These are phyloP conservation scores for Talaromyces sp. DNA, from an alignment of 2,329 filamentous ascomycete genomes.

Conservation along the genomic window DNA sequence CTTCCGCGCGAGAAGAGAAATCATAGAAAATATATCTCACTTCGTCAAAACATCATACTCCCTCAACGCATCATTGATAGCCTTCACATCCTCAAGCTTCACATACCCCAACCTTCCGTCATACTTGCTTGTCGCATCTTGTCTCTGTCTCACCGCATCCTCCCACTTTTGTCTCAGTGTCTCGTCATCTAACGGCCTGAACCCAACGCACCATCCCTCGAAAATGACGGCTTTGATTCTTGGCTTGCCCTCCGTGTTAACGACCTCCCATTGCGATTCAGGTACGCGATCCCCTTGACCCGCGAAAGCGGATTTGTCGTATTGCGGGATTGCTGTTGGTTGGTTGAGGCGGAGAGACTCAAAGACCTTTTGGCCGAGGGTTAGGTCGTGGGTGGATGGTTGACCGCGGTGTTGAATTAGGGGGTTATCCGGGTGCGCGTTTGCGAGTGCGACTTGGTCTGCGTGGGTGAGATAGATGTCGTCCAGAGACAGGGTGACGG, in stretches of 20 bases:
- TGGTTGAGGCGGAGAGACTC: conserved; percentile 51
- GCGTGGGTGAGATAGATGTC: conserved; percentile 80
- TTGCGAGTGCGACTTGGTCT: conserved; percentile 64
- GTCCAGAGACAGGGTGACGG: conserved; percentile 76
- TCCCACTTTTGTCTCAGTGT: conserved; percentile 55
- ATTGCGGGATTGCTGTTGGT: conserved; percentile 64
- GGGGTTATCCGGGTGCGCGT: conserved; percentile 65
- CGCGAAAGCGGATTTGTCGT: conserved; percentile 76
- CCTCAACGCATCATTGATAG: conserved; percentile 58
- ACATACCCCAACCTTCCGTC: conserved; percentile 53
- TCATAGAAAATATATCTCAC: conserved; percentile 30
- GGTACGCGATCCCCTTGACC: conserved; percentile 75
- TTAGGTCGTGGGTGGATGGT: conserved; percentile 76
- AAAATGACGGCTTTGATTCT: conserved; percentile 67
- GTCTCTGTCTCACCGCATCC: conserved; percentile 44
- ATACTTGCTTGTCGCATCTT: conserved; percentile 47
- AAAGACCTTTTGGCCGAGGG: conserved; percentile 63
- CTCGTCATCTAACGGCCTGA: conserved; percentile 61
- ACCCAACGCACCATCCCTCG: conserved; percentile 90
- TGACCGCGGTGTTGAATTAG: conserved; percentile 80
- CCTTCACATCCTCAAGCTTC: conserved; percentile 53
- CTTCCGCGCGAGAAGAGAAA: neutral
- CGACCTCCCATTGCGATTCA: conserved; percentile 58
- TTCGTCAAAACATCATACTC: conserved; percentile 60
- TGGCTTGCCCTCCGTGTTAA: conserved; percentile 37